Percentiles rank a stretch among this genome's conserved stretches.
These are phyloP conservation scores for Lactarius sanguifluus DNA, from an alignment of 768 basidiomycete species.

Conservation along the genomic window DNA sequence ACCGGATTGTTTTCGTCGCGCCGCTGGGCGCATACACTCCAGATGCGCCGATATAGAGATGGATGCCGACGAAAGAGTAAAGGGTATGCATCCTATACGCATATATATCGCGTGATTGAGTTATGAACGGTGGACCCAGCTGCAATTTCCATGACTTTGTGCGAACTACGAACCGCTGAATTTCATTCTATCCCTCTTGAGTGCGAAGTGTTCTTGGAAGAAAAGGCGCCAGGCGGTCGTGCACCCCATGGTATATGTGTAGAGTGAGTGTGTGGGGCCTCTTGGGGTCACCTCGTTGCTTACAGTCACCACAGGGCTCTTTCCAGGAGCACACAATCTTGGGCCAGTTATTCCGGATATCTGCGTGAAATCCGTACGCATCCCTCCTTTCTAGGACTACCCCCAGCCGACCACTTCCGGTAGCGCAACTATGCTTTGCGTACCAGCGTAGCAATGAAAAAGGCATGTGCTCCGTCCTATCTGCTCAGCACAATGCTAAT, in stretches of 20 bases:
- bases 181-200: conserved; percentile 28
- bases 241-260: conserved; percentile 25
- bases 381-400: background rate
- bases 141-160: conserved; percentile 30
- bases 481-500: background rate
- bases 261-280: conserved; percentile 18
- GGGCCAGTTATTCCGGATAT: conserved; percentile 32
- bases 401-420: background rate
- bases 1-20: conserved; percentile 29
- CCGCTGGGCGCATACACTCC: conserved; percentile 23
- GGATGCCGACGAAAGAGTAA: conserved; percentile 26
- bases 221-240: background rate
- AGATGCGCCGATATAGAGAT: conserved; percentile 27
- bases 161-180: conserved; percentile 28
- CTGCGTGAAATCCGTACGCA: conserved; percentile 29
- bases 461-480: conserved; percentile 10
- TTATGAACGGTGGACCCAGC: conserved; percentile 8
- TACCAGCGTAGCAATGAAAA: conserved; percentile 27
- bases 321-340: conserved; percentile 29
- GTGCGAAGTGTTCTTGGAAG: conserved; percentile 24
- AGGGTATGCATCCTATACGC: conserved; percentile 19
- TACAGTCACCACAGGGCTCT: conserved; percentile 21
- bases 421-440: conserved; percentile 29
- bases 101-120: background rate
- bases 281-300: background rate